Evolutionary conservation across 2,329 filamentous ascomycete species (phyloP).

Genomic region (Phoma sp.): DNA sequence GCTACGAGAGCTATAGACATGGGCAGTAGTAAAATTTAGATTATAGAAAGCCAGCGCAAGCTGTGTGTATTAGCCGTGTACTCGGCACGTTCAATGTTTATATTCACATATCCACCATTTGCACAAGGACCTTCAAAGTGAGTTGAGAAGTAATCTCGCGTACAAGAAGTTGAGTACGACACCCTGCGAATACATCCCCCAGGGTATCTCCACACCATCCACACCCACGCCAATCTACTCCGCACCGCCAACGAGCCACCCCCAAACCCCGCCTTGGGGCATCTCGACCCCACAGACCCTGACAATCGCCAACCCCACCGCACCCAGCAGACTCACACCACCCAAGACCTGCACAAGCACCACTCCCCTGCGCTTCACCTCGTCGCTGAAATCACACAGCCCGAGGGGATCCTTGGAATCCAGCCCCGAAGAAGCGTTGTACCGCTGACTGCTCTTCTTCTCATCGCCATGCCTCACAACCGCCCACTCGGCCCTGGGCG

Average conservation of each 20-base stretch:
- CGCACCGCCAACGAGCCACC: conserved; percentile 25
- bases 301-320: conserved; percentile 62
- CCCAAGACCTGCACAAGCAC: conserved; percentile 75
- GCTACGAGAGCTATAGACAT: conserved; percentile 9
- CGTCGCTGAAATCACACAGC: conserved; percentile 71
- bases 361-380: conserved; percentile 69
- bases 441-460: conserved; percentile 34
- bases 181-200: background rate
- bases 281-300: conserved; percentile 45
- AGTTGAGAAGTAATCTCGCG: too few species aligned
- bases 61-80: background rate
- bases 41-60: background rate
- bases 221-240: conserved; percentile 15
- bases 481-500: conserved; percentile 43
- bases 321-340: conserved; percentile 75
- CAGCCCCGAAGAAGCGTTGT: conserved; percentile 38
- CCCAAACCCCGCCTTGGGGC: conserved; percentile 37
- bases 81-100: background rate
- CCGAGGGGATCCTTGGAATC: conserved; percentile 79
- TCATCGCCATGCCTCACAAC: conserved; percentile 35
- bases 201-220: conserved; percentile 1
- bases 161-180: too few species aligned
- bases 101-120: background rate
- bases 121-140: too few species aligned
- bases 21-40: background rate